phyloP scores from a whole-genome alignment of 768 basidiomycete genomes.

The Chlorophyllum brunneum region DNA sequence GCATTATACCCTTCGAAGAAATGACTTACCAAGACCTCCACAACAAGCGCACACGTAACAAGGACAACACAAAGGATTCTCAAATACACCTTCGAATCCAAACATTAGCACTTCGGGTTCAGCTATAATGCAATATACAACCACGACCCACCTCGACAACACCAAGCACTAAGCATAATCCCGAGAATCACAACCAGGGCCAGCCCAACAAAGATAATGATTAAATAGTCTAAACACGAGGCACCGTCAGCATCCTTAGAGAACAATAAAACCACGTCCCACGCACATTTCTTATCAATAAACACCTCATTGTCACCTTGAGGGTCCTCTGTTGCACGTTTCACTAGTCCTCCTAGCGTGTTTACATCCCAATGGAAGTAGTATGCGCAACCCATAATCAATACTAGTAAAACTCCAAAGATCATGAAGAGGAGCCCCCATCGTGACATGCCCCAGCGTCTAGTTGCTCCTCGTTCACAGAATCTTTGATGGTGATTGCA shows the following conservation, averaged over 20 bases:
- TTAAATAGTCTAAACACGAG: slow-evolving; percentile 48
- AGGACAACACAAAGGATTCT: slow-evolving; percentile 65
- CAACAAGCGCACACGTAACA: slow-evolving; percentile 74
- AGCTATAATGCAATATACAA: slow-evolving; percentile 8
- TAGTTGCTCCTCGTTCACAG: neutral
- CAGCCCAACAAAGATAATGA: slow-evolving; percentile 62
- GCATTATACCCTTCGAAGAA: neutral
- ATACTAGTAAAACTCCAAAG: neutral
- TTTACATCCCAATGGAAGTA: neutral
- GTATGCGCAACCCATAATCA: neutral
- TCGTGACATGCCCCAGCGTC: neutral
- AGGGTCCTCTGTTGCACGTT: slow-evolving; percentile 4
- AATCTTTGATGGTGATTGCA: neutral
- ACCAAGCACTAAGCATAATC: slow-evolving; percentile 62
- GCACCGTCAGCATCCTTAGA: neutral
- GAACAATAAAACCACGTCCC: neutral
- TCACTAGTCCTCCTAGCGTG: neutral
- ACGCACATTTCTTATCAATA: slow-evolving; percentile 5
- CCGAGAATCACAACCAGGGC: slow-evolving; percentile 49
- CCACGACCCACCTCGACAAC: slow-evolving; percentile 45
- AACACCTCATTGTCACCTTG: neutral
- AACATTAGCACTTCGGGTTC: neutral
- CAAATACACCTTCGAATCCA: slow-evolving; percentile 40
- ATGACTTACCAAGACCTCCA: slow-evolving; percentile 53
- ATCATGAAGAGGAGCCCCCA: neutral